Base-by-base conservation (phyloP, 2,329 filamentous ascomycete genomes). In the Magnaporthiopsis incrustans region DNA sequence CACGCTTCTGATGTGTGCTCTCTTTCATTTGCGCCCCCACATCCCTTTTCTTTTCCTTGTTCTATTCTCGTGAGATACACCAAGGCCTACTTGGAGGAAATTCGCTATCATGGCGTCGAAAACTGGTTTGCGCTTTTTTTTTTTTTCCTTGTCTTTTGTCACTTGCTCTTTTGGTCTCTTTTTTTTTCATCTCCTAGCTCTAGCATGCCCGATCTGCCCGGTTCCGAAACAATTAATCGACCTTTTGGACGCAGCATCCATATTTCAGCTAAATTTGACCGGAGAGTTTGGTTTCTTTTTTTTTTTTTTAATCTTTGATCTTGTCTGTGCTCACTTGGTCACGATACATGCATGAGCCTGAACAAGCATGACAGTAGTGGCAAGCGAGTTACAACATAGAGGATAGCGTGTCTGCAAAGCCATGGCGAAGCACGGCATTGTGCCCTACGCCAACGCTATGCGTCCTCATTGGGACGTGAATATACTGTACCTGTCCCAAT, bases 1-100 rank as follows among this genome's bases (percentile, higher is more conserved):
- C 38, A 61, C 60, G 60, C 38, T 61, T 61, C 35, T 30, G n/a
- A 50, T 6, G 60, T 22, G 50, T 61, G 27, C 30, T 38, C 22
- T 61, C 50, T 44, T 26, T 53, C 60, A 50, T 56, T 30, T n/a
- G 60, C 60, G 57, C 27, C 57, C 56, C 50, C 26, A 1, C 25
- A 3, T 22, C 11, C 26, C 14, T 61, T 38, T 26, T 30, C 11
- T 58, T 6, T 58, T 27, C 18, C 5, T 58, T 57, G 15, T 18
- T 57, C 7, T 57, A 12, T 57, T 44, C 38, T 25, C n/a, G 44
- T 53, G 44, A 53, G 44, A 53, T 53, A 53, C 44, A 53, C 44
- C 44, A 53, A 53, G 44, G n/a, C 44, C 44, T 25, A 53, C 44
- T 53, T 22, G 44, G n/a, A 10, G 44, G 44, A 53, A 10, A 53